Evolutionary conservation across 2,329 filamentous ascomycete genomes (phyloP), one percentile per base, ranked within the genome.

Genomic region (Hirsutella minnesotensis): DNA sequence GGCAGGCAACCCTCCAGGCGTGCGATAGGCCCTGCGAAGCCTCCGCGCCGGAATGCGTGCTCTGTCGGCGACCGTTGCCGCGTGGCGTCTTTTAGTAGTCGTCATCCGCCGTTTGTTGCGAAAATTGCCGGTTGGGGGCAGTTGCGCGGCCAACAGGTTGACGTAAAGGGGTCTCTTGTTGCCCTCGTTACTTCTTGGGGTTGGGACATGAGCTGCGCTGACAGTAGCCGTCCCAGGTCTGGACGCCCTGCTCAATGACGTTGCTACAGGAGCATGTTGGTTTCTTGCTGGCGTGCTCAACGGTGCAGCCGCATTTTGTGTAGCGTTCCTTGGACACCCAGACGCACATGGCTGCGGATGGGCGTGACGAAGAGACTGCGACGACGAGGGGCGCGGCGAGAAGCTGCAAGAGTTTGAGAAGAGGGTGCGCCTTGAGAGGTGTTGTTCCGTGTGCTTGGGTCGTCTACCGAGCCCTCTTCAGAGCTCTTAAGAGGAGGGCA

Each of bases 201-300:
- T 60, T 59, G 16, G 56, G 56, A 45, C 61, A 63, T 39, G 49
- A 31, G 33, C 54, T 31, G 19, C 57, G 56, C 9, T 47, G 43
- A 49, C 61, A 64, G 39, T 55, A 55, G 19, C 60, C 61, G 34
- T 57, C 53, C 56, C 56, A 64, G 2, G 20, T 50, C 43, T 58
- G 56, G 15, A 45, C 46, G 19, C 53, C 56, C 43, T 57, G 53
- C 38, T 57, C 48, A 21, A 54, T 47, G 39, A 58, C 40, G 27
- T 48, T 49, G 20, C 39, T 43, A 51, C 61, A 63, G 19, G 34
- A 39, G 46, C 54, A 58, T 24, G 54, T 55, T 3, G 60, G 59
- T 46, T 59, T 55, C 39, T 48, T 51, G 22, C 49, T 46, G 19
- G 45, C 39, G 24, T 48, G 46, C 19, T 48, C 24, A n/a, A 45